Conservation (phyloP, 2,329 filamentous ascomycete species). For the Zarea fungicola region DNA sequence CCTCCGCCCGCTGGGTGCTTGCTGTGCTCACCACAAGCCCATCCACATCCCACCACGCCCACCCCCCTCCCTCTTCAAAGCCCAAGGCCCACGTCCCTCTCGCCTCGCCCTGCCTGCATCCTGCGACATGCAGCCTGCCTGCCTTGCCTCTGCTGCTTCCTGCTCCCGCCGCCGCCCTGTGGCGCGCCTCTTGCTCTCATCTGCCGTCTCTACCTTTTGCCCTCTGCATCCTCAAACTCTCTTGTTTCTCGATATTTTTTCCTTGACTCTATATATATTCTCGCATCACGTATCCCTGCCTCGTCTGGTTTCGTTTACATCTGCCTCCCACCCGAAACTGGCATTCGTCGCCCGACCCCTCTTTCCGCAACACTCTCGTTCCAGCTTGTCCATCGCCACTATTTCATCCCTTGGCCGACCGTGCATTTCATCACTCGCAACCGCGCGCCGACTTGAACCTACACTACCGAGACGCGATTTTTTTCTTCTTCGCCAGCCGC, state of each 20-base stretch:
- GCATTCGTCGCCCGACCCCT: not conserved
- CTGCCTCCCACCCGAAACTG: not conserved
- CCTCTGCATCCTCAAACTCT: slow-evolving; percentile 3
- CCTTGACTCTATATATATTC: too few relatives aligned
- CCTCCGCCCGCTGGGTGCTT: too few relatives aligned
- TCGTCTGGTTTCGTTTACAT: not conserved
- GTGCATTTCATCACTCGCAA: slow-evolving; percentile 4
- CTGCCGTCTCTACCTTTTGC: slow-evolving; percentile 8
- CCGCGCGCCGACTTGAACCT: not conserved
- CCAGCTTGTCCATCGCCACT: slow-evolving; percentile 1
- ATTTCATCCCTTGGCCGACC: slow-evolving; percentile 2
- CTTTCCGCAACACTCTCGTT: not conserved
- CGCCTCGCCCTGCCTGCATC: not conserved
- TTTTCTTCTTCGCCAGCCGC: not conserved
- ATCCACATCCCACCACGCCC: too few relatives aligned
- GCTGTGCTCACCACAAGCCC: too few relatives aligned
- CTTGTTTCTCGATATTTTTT: not conserved
- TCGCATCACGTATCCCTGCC: too few relatives aligned
- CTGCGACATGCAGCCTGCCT: too few relatives aligned
- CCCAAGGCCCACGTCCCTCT: not conserved
- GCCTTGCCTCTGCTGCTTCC: not conserved
- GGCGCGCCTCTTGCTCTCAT: slow-evolving; percentile 7
- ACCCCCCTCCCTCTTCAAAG: too few relatives aligned
- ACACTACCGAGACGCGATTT: not conserved
- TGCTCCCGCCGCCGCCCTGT: not conserved